Base-by-base conservation (phyloP, 2,329 filamentous ascomycete species). In the Xylaria sp. region DNA sequence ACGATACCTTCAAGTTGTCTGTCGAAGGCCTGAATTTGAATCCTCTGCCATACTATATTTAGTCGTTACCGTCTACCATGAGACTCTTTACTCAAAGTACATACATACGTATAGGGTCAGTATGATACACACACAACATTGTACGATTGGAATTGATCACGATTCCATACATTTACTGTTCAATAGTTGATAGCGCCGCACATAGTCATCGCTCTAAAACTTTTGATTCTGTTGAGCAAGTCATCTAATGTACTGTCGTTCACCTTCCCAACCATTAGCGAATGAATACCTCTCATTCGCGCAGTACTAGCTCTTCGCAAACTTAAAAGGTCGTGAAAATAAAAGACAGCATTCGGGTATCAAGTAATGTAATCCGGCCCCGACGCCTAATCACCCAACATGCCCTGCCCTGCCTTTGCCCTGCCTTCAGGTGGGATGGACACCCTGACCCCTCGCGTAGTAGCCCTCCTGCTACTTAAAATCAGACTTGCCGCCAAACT, bases 1-100 rank as follows among this genome's bases (percentile, higher is more conserved):
- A 88, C 69, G 89, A 91, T 78, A 83, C 86, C 3, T 91, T 91
- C 79, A 86, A 85, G 75, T 83, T 91, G 33, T 86, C 83, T 0
- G 89, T 91, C 3, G 80, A 86, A 60, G 89, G 89, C 0, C 75
- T 91, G 70, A 85, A 90, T 73, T 71, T 90, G 46, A 84, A 84
- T 74, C 87, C 88, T 36, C 78, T 90, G 67, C 87, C 88, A 0
- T 90, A 89, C 62, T 79, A 74, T 13, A 5, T 36, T 7, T 71
- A 66, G 18, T 33, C 20, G 15, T 2, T 28, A 28, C 12, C 2
- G 18, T 10, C 7, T 18, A 46, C 20, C 4, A 39, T 18, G 10
- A 54, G 20, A 23, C 20, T 23, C 20, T 31, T 33, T 43, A 20
- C 41, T 57, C 43, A 61, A 43, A 56, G 15, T 13, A 5, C 31